Evolutionary conservation across 345 rosid species (phyloP).

Genomic region (Psidium friedrichsthalianum): DNA sequence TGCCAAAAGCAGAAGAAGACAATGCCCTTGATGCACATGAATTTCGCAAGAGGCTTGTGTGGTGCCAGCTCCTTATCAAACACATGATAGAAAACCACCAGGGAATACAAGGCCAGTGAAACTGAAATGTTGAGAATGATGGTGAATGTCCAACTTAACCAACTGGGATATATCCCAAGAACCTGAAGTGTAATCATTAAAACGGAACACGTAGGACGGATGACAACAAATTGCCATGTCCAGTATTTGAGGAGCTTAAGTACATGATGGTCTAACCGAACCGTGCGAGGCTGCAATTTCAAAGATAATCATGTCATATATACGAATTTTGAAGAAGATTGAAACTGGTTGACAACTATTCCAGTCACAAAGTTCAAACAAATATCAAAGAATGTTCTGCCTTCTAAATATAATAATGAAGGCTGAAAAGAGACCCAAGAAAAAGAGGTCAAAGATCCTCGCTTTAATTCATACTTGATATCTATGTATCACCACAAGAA

Average conservation of each 20-base stretch:
- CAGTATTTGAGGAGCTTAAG: constrained; percentile 73
- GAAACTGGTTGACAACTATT: background rate
- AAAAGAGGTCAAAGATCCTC: background rate
- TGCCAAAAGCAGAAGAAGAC: constrained; percentile 99
- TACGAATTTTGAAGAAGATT: background rate
- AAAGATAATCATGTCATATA: background rate
- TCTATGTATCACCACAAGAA: background rate
- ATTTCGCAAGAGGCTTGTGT: constrained; percentile 90
- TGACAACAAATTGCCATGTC: constrained; percentile 95
- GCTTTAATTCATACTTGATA: background rate
- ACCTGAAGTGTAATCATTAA: constrained; percentile 68
- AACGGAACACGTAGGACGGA: constrained; percentile 75
- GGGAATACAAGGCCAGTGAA: constrained; percentile 80
- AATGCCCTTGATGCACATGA: constrained; percentile 96
- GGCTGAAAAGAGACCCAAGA: background rate
- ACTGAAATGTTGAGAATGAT: constrained; percentile 78
- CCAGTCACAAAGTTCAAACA: background rate
- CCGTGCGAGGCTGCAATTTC: constrained; percentile 60
- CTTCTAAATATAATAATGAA: background rate
- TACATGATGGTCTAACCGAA: constrained; percentile 54
- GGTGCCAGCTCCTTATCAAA: constrained; percentile 91
- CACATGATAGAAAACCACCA: constrained; percentile 81
- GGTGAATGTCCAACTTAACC: constrained; percentile 97
- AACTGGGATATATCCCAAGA: constrained; percentile 62
- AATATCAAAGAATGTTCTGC: background rate